Percentiles rank a stretch among this genome's conserved stretches.
Evolutionary conservation across 2,329 filamentous ascomycete genomes (phyloP).

Genomic region (Aureobasidium leucospermi): DNA sequence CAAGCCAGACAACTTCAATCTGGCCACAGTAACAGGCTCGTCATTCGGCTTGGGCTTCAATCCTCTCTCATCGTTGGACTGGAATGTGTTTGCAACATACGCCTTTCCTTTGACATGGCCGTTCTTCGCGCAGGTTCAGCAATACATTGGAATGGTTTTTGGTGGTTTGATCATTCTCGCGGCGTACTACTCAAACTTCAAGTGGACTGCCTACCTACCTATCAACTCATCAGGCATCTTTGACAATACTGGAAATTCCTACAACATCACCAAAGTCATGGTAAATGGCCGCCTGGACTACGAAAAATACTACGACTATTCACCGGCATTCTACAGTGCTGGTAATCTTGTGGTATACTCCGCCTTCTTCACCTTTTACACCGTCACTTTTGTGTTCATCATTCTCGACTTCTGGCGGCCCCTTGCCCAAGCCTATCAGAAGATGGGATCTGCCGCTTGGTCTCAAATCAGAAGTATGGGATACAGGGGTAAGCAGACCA

Average conservation of each 20-base stretch:
- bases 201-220: conserved; percentile 78
- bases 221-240: conserved; percentile 78
- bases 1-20: conserved; percentile 55
- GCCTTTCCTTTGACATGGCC: not conserved
- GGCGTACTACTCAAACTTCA: conserved; percentile 67
- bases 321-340: conserved; percentile 10
- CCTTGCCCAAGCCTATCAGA: not conserved
- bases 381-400: conserved; percentile 15
- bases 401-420: conserved; percentile 7
- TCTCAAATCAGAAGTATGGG: not conserved
- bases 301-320: not conserved
- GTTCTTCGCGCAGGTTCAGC: not conserved
- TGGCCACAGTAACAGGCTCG: not conserved
- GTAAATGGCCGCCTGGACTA: conserved; percentile 35
- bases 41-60: not conserved
- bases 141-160: not conserved
- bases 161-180: not conserved
- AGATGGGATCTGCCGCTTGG: not conserved
- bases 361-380: conserved; percentile 14
- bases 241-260: conserved; percentile 72
- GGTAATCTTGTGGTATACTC: conserved; percentile 13
- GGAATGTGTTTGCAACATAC: not conserved
- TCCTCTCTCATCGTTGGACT: not conserved
- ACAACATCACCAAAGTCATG: conserved; percentile 73
- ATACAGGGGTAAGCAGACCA: not conserved